A percentile compares a stretch with the other conserved stretches of the same genome.
These are phyloP conservation scores for Tolypocladium tundrense DNA, from an alignment of 2,329 filamentous ascomycete species.

Conservation along the genomic window DNA sequence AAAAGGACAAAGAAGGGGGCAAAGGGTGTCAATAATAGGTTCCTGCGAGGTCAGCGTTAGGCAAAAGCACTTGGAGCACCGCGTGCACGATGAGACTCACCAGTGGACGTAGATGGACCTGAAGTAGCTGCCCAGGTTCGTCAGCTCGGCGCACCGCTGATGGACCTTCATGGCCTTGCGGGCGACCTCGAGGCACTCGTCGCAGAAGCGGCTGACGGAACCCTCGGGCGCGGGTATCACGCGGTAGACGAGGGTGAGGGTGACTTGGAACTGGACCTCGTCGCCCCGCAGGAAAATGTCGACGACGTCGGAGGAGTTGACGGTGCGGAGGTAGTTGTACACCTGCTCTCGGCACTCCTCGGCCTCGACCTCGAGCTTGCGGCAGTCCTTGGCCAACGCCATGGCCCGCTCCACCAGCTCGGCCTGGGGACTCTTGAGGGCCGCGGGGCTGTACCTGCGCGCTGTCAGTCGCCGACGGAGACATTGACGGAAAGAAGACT, in stretches of 20 bases:
- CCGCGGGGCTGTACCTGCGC: slow-evolving; percentile 39
- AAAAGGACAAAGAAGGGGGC: slow-evolving; percentile 51
- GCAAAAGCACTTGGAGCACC: neutral
- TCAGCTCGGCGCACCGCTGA: slow-evolving; percentile 31
- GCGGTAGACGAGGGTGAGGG: slow-evolving; percentile 41
- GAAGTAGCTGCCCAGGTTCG: slow-evolving; percentile 28
- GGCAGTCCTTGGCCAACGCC: slow-evolving; percentile 26
- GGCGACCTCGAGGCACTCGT: slow-evolving; percentile 38
- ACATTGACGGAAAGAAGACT: neutral
- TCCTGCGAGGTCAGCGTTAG: slow-evolving; percentile 23
- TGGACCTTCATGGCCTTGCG: slow-evolving; percentile 37
- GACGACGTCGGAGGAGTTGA: slow-evolving; percentile 28
- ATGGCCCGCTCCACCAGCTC: slow-evolving; percentile 29
- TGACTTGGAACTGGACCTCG: slow-evolving; percentile 35
- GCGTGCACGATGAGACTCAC: slow-evolving; percentile 19
- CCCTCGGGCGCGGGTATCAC: slow-evolving; percentile 36
- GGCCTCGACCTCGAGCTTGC: slow-evolving; percentile 24
- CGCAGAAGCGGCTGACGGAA: slow-evolving; percentile 32
- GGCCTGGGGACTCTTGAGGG: slow-evolving; percentile 27
- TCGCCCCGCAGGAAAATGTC: slow-evolving; percentile 35
- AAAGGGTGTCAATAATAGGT: slow-evolving; percentile 46
- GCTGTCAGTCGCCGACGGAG: neutral
- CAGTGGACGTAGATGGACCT: slow-evolving; percentile 41
- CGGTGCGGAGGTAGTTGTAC: slow-evolving; percentile 23
- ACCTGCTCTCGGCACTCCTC: slow-evolving; percentile 23